Evolutionary conservation across 169 alveolate species (phyloP).

Genomic region (Plasmodium gallinaceum): DNA sequence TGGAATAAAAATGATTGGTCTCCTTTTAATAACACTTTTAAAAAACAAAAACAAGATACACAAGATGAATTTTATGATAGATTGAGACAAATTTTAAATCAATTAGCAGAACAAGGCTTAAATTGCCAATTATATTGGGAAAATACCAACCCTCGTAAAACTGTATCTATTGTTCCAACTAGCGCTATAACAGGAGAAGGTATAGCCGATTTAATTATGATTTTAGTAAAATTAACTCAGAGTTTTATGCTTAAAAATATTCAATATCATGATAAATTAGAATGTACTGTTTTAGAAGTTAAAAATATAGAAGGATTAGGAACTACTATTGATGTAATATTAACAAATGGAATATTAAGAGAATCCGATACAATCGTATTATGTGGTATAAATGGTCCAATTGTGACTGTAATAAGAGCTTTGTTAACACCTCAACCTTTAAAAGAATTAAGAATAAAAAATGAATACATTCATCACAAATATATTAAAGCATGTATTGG

Average conservation of each 20-base stretch:
- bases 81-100: constrained; percentile 83
- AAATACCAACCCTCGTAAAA: constrained; percentile 93
- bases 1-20: constrained; percentile 95
- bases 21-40: constrained; percentile 90
- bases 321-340: constrained; percentile 99
- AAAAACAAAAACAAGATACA: constrained; percentile 89
- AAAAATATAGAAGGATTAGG: constrained; percentile 98
- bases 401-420: constrained; percentile 97
- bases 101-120: constrained; percentile 97
- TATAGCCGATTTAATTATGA: constrained; percentile 95
- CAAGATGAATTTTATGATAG: constrained; percentile 92
- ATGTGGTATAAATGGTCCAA: constrained; percentile 98
- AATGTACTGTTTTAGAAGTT: constrained; percentile 97
- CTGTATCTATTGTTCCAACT: constrained; percentile 98
- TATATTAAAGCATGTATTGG: constrained; percentile 96
- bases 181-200: constrained; percentile 99
- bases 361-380: constrained; percentile 97
- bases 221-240: constrained; percentile 94
- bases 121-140: constrained; percentile 97
- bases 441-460: constrained; percentile 99
- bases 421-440: constrained; percentile 98
- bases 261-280: constrained; percentile 91
- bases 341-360: constrained; percentile 95
- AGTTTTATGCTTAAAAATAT: constrained; percentile 90
- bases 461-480: constrained; percentile 96